Base-by-base conservation (phyloP, 805 yeast genomes). In the Candida orba region DNA sequence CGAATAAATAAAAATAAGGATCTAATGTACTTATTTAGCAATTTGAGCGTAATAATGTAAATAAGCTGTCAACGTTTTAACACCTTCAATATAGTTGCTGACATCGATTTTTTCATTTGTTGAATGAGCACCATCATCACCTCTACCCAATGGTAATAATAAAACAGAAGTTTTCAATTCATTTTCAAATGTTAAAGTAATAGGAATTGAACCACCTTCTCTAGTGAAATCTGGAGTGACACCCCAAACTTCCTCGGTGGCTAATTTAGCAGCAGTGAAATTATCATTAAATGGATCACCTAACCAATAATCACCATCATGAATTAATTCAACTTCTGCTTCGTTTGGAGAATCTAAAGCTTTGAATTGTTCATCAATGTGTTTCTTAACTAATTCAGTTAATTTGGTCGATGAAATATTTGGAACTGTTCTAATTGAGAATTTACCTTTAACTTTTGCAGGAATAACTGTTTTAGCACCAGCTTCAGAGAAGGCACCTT, bases 401-500 rank as follows among this genome's bases (percentile, higher is more conserved):
- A 93, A 75, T 63, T 83, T 86, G 34, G 69, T 74, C 39, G 90
- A 77, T 47, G 84, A 86, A 60, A 93, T 91, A 68, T 93, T 76
- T 44, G 99, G 99, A 32, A 93, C 99, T 18, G 99, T 93, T 73
- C 99, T 80, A 59, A 93, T 90, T 31, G 96, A 86, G 64, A 93
- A 93, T 71, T 93, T 93, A 58, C 99, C 99, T 42, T 71, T 66
- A 30, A 93, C 98, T 62, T 82, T 84, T 39, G 96, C 86, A 31
- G 99, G 99, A 52, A 93, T 93, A 41, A 93, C 99, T 30, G 99
- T 93, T 73, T 93, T 93, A 46, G 98, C 99, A 52, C 99, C 99
- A 38, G 84, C 76, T 36, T 85, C 91, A 39, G 84, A 81, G 66
- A 93, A 93, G 6, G 98, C 99, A 51, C 99, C 99, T 68, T 93